Percentiles rank a stretch among this genome's conserved stretches.
Conservation (phyloP, 2,329 filamentous ascomycete species). For the Ophiostoma novo-ulmi region DNA sequence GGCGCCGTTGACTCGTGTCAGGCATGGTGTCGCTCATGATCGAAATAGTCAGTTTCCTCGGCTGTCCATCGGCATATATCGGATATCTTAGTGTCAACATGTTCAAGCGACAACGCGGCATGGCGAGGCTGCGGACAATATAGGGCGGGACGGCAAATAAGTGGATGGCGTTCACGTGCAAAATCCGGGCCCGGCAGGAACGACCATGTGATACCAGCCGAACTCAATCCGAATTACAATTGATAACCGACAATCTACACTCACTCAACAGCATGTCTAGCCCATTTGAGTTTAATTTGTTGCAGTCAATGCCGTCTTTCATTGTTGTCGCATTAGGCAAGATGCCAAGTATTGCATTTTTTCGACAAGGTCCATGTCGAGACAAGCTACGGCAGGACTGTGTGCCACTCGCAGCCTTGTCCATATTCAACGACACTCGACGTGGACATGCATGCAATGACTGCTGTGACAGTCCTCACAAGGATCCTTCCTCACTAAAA, state of each 20-base stretch:
- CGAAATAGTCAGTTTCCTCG: background rate
- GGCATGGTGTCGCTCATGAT: background rate
- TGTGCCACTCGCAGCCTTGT: background rate
- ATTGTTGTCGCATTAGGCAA: background rate
- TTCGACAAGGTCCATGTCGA: background rate
- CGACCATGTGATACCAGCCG: conserved; percentile 7
- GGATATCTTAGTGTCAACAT: background rate
- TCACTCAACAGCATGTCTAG: background rate
- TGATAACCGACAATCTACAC: background rate
- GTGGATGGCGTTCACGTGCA: conserved; percentile 22
- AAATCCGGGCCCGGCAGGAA: conserved; percentile 13
- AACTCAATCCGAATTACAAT: background rate
- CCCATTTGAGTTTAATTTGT: background rate
- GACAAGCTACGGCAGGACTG: background rate
- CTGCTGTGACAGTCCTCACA: no score
- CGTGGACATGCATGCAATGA: background rate
- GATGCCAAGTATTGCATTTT: no score
- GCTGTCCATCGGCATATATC: conserved; percentile 12
- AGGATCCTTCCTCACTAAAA: no score
- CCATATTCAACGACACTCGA: background rate
- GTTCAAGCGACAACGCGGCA: background rate
- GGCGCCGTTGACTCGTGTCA: background rate
- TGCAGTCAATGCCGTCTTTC: background rate
- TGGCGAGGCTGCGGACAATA: background rate
- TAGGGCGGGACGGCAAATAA: background rate